Base-by-base conservation (phyloP, 495 filamentous ascomycete species). In the Annulohypoxylon bovei region DNA sequence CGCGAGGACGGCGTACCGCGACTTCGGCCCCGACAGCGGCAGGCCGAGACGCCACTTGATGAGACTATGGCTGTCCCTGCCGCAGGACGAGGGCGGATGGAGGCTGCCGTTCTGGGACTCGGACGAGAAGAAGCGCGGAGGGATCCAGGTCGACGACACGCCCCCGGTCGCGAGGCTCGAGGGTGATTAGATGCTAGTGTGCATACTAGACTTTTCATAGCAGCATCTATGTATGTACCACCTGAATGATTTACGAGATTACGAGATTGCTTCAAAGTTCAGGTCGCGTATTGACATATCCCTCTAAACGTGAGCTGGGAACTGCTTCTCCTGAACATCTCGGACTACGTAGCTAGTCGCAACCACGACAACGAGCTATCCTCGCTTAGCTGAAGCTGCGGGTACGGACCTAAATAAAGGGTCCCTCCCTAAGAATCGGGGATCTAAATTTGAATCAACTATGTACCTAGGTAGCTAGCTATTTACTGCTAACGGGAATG, bases 51-150 rank as follows among this genome's bases (percentile, higher is more conserved):
- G 92, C 47, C 91, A 94, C 78, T 79, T 97, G n/a, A 91, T 97
- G 87, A 82, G 93, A 22, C 77, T 96, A 56, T 97, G 93, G 93
- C 78, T 97, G 47, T 88, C 90, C 5, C 91, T 89, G 12, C 93
- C 93, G 0, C 92, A 95, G 81, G 77, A 77, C 27, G 93, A 96
- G 77, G 93, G 93, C 0, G 93, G 93, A 0, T 97, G 93, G 93
- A 89, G 86, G 56, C 78, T 95, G 77, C 92, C 92, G 9, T 95
- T 93, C 78, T 87, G 87, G 72, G 93, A 96, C 83, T 89, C 87
- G 53, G 81, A 87, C 62, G 88, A 94, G 83, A 91, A 91, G 85
- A 97, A 95, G 83, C 80, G 93, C 16, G 92, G 93, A 0, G 93
- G 93, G 0, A 89, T 97, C 53, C 93, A 96, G 79, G 93, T 97